These are phyloP conservation scores for Linanthus parryae DNA, from an alignment of 148 eudicot species.

Conservation along the genomic window DNA sequence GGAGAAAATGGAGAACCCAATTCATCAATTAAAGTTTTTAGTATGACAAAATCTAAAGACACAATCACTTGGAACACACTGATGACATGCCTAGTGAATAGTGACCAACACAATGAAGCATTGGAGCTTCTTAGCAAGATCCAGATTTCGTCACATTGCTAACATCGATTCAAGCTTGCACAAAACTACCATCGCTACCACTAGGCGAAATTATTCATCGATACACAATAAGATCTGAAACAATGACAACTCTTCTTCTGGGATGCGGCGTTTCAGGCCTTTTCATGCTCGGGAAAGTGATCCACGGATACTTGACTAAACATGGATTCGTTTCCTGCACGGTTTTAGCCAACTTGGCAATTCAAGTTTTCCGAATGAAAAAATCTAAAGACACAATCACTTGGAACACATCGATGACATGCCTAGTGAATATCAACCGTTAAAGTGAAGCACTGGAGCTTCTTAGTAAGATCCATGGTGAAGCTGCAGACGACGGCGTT, in stretches of 20 bases:
- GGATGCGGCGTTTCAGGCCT: slow-evolving; percentile 38
- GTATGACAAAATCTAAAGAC: slow-evolving; percentile 54
- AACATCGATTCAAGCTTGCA: too few species aligned
- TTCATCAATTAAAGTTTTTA: slow-evolving; percentile 24
- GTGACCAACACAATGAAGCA: slow-evolving; percentile 28
- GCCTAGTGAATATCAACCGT: slow-evolving; percentile 22
- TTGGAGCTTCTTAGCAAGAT: slow-evolving; percentile 28
- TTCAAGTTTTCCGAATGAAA: slow-evolving; percentile 40
- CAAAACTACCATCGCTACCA: slow-evolving; percentile 35
- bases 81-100: slow-evolving; percentile 26
- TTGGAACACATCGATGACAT: slow-evolving; percentile 54
- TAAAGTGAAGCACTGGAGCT: slow-evolving; percentile 30
- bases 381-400: slow-evolving; percentile 38
- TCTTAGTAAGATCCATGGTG: slow-evolving; percentile 36
- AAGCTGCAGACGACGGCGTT: slow-evolving; percentile 18
- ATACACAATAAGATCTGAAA: slow-evolving; percentile 16
- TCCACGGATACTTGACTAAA: slow-evolving; percentile 46
- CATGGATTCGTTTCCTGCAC: slow-evolving; percentile 5
- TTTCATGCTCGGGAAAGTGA: slow-evolving; percentile 36
- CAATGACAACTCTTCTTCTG: slow-evolving; percentile 45
- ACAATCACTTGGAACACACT: slow-evolving; percentile 47
- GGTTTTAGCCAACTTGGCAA: slow-evolving; percentile 26
- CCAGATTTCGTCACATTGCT: too few species aligned
- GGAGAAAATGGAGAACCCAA: slow-evolving; percentile 28
- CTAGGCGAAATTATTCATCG: slow-evolving; percentile 48